These are phyloP conservation scores for Sugiyamaella smithiae DNA, from an alignment of 805 yeast genomes.

Conservation along the genomic window DNA sequence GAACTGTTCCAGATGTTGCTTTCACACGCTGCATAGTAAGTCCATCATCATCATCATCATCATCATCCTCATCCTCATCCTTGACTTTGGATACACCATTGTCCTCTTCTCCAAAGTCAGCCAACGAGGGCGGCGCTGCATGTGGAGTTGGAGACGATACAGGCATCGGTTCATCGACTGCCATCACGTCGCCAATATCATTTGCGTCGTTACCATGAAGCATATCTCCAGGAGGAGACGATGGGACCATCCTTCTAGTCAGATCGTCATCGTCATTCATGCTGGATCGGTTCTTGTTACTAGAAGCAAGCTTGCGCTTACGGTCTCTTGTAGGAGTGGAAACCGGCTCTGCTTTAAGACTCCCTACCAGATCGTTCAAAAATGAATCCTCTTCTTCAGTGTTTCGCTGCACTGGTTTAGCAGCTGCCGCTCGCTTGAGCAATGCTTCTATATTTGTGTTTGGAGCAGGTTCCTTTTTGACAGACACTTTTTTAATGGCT, in stretches of 20 bases:
- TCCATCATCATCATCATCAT: constrained; percentile 47
- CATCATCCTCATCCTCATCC: not conserved
- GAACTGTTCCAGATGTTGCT: not conserved
- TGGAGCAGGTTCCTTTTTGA: constrained; percentile 27
- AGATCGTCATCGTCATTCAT: not conserved
- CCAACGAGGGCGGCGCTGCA: not conserved
- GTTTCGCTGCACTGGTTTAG: constrained; percentile 39
- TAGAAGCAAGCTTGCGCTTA: constrained; percentile 7
- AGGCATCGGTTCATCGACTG: constrained; percentile 1
- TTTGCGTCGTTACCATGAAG: constrained; percentile 13
- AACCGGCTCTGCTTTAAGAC: constrained; percentile 37
- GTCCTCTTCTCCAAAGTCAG: not conserved
- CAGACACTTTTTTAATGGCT: constrained; percentile 3
- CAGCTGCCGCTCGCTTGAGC: constrained; percentile 49
- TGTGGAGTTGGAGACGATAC: constrained; percentile 2
- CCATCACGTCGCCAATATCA: constrained; percentile 10
- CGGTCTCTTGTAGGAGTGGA: constrained; percentile 24
- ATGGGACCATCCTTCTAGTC: constrained; percentile 6
- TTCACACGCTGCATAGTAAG: constrained; percentile 18
- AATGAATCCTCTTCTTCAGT: constrained; percentile 44
- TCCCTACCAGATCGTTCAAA: constrained; percentile 69
- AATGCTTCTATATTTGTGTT: constrained; percentile 37
- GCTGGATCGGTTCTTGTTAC: not conserved
- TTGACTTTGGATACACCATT: not conserved
- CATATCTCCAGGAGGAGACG: constrained; percentile 15